These are phyloP conservation scores for Pelargonium nanum DNA, from an alignment of 345 rosid genomes.

Conservation along the genomic window DNA sequence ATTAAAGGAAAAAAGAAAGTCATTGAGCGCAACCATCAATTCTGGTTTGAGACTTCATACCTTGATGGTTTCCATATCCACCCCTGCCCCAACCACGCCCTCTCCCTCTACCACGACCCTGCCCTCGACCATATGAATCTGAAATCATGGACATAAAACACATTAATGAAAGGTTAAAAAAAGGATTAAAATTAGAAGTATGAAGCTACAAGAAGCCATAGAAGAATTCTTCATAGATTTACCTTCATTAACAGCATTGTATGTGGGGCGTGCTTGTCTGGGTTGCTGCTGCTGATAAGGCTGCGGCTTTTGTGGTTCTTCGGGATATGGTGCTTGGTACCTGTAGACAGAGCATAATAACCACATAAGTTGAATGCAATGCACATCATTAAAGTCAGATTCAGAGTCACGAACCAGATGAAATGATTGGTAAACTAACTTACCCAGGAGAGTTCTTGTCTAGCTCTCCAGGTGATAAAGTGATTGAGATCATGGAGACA, in stretches of 20 bases:
- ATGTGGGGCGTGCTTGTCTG: constrained; percentile 34
- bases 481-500: constrained; percentile 87
- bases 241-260: constrained; percentile 65
- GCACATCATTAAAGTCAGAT: not conserved
- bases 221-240: not conserved
- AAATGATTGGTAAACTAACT: constrained; percentile 11
- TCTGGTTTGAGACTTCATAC: constrained; percentile 4
- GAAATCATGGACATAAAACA: constrained; percentile 16
- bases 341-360: constrained; percentile 20
- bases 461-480: constrained; percentile 64
- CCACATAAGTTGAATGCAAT: too few species aligned
- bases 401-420: not conserved
- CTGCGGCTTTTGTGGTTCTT: constrained; percentile 50
- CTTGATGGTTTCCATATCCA: constrained; percentile 32
- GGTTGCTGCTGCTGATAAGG: constrained; percentile 41
- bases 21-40: not conserved
- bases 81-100: constrained; percentile 36
- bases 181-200: too few species aligned
- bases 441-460: constrained; percentile 73
- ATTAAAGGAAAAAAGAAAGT: not conserved
- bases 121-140: constrained; percentile 40
- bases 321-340: constrained; percentile 67
- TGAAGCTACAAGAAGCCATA: too few species aligned
- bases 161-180: not conserved
- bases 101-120: constrained; percentile 44